These are phyloP conservation scores for Ceratobasidium sp. DNA, from an alignment of 1,284 basidiomycete species.

Conservation along the genomic window DNA sequence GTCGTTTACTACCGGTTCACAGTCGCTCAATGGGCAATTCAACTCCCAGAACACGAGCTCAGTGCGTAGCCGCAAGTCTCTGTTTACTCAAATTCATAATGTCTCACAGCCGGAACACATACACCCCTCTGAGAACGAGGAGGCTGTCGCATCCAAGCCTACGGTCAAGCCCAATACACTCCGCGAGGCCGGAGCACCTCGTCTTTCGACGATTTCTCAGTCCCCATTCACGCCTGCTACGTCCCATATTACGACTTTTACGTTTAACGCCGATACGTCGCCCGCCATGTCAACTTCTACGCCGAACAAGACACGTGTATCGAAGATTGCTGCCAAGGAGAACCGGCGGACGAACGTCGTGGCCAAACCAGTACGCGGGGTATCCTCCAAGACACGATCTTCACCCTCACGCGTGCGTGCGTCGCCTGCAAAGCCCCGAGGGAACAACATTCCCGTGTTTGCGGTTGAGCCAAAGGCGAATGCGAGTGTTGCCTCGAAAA, in stretches of 20 bases:
- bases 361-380: constrained; percentile 21
- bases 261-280: background rate
- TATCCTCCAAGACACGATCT: constrained; percentile 19
- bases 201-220: constrained; percentile 26
- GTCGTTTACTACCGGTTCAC: background rate
- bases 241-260: background rate
- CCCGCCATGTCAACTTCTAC: background rate
- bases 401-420: constrained; percentile 27
- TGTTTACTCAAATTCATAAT: constrained; percentile 26
- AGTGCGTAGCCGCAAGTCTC: constrained; percentile 37
- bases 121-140: background rate
- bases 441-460: constrained; percentile 25
- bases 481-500: background rate
- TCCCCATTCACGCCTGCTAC: constrained; percentile 9
- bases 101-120: constrained; percentile 16
- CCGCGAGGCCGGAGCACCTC: constrained; percentile 9
- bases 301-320: constrained; percentile 28
- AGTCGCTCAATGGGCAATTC: background rate
- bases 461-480: constrained; percentile 19
- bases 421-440: constrained; percentile 19
- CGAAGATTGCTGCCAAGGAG: constrained; percentile 43
- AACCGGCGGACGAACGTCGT: constrained; percentile 35
- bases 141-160: constrained; percentile 10
- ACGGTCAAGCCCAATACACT: constrained; percentile 7
- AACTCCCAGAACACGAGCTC: constrained; percentile 14